Conservation (phyloP, 306 rosid genomes). For the Erythrophleum fordii region DNA sequence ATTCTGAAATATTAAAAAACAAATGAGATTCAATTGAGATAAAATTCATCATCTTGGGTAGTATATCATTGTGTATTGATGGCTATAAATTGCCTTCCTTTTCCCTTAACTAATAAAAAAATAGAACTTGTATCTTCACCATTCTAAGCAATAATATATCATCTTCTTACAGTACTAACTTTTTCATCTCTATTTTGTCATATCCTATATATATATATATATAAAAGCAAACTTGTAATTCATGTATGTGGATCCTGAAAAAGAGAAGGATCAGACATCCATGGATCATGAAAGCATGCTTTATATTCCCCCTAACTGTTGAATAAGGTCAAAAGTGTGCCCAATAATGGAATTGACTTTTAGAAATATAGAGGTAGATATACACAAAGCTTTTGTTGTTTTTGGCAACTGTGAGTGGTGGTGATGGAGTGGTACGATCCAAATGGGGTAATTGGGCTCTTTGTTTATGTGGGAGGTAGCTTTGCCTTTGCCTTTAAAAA, state of each 20-base stretch:
- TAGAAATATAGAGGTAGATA: background rate
- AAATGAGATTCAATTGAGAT: too few species aligned
- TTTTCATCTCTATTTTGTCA: too few species aligned
- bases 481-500: background rate
- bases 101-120: too few species aligned
- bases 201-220: too few species aligned
- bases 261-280: too few species aligned
- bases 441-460: conserved; percentile 35
- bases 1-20: too few species aligned
- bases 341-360: conserved; percentile 9
- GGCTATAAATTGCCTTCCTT: too few species aligned
- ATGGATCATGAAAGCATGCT: background rate
- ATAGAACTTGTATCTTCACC: too few species aligned
- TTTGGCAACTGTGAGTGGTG: conserved; percentile 36
- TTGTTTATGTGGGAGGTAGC: background rate
- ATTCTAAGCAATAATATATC: too few species aligned
- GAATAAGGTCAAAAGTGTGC: conserved; percentile 27
- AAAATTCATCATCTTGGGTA: too few species aligned
- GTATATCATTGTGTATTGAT: too few species aligned
- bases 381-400: conserved; percentile 24
- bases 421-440: conserved; percentile 6
- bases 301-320: background rate
- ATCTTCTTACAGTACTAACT: too few species aligned
- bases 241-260: background rate
- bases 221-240: background rate